These are phyloP conservation scores for Colletotrichum cuscutae DNA, from an alignment of 2,329 filamentous ascomycete genomes.

Conservation along the genomic window DNA sequence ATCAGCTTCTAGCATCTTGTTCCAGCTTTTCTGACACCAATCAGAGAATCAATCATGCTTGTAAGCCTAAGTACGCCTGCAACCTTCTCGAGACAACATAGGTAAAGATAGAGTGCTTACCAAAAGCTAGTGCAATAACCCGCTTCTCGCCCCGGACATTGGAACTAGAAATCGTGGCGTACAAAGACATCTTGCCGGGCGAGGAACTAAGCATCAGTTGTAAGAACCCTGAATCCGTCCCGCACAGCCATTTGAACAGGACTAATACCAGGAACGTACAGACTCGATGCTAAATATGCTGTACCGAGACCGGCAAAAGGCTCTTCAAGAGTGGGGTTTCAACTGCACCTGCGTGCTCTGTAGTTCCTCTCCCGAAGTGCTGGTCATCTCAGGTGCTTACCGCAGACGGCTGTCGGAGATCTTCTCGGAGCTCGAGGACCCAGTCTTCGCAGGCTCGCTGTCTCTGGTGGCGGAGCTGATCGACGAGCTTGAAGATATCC, in stretches of 20 bases:
- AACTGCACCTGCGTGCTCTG: conserved; percentile 42
- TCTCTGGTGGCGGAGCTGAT: conserved; percentile 30
- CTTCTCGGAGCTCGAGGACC: conserved; percentile 36
- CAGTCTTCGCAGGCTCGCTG: conserved; percentile 28
- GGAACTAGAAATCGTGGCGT: conserved; percentile 46
- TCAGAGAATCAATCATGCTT: conserved; percentile 50
- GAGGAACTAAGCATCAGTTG: conserved; percentile 51
- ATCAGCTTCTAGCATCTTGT: background rate
- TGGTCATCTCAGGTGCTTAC: conserved; percentile 37
- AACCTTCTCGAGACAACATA: too few relatives aligned
- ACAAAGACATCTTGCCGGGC: conserved; percentile 45
- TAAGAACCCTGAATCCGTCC: conserved; percentile 29
- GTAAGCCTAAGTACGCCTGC: conserved; percentile 46
- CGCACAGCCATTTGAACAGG: background rate
- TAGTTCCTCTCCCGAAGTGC: conserved; percentile 29
- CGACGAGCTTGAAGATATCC: conserved; percentile 36
- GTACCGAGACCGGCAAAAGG: conserved; percentile 37
- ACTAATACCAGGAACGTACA: conserved; percentile 24
- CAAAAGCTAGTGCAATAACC: conserved; percentile 42
- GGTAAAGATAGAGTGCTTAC: background rate
- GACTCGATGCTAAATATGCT: conserved; percentile 42
- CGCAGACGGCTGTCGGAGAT: conserved; percentile 38
- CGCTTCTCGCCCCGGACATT: conserved; percentile 44
- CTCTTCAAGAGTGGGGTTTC: conserved; percentile 42
- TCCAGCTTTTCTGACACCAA: background rate